Evolutionary conservation across 441 rosid species (phyloP).

Genomic region (Aleurites moluccanus): DNA sequence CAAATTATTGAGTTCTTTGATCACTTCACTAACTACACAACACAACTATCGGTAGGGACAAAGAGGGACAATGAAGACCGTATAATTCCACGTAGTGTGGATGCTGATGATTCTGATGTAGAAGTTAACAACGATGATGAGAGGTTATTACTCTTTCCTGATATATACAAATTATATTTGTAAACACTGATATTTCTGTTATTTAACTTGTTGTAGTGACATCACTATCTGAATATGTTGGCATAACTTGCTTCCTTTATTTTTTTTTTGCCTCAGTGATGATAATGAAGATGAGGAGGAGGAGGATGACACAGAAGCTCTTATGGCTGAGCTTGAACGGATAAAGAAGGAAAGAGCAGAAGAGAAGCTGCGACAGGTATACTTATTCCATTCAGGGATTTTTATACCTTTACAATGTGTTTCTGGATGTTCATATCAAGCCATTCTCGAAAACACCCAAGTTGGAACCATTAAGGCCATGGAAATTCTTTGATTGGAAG

Average conservation of each 20-base stretch:
- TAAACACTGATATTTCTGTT: not conserved
- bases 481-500: not conserved
- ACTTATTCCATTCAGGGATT: slow-evolving; percentile 1
- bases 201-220: not conserved
- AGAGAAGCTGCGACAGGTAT: slow-evolving; percentile 87
- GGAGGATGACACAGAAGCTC: slow-evolving; percentile 90
- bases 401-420: not conserved
- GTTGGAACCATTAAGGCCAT: slow-evolving; percentile 5
- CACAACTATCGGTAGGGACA: slow-evolving; percentile 42
- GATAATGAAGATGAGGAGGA: slow-evolving; percentile 64
- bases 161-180: not conserved
- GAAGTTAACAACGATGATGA: slow-evolving; percentile 75
- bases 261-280: slow-evolving; percentile 27
- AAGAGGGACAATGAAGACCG: slow-evolving; percentile 84
- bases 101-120: slow-evolving; percentile 98
- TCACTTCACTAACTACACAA: slow-evolving; percentile 22
- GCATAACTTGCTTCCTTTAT: not conserved
- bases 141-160: slow-evolving; percentile 45
- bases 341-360: slow-evolving; percentile 97
- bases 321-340: slow-evolving; percentile 90
- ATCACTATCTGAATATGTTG: not conserved
- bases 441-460: not conserved
- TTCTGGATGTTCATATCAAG: not conserved
- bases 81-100: slow-evolving; percentile 67
- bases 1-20: not conserved